Evolutionary conservation across 1,284 basidiomycete genomes (phyloP).

Genomic region (Serendipita sp.): DNA sequence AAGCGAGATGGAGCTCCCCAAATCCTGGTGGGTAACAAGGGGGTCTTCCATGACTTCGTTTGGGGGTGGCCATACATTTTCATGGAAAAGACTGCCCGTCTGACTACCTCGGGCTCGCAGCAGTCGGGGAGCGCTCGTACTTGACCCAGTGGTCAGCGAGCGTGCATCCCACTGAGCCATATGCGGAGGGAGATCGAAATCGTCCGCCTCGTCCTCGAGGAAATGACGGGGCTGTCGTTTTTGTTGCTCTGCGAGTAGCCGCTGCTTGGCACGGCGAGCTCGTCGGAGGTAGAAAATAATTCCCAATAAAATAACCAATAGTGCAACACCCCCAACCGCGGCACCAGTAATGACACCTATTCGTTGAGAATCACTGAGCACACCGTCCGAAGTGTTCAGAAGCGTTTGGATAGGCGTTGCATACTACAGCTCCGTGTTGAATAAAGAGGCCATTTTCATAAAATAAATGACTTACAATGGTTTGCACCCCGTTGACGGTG

Average conservation of each 20-base stretch:
- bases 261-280: conserved; percentile 20
- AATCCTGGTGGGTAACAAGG: conserved; percentile 19
- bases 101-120: conserved; percentile 30
- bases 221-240: conserved; percentile 23
- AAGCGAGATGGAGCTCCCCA: neutral
- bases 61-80: conserved; percentile 36
- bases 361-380: conserved; percentile 14
- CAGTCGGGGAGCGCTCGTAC: conserved; percentile 21
- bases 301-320: conserved; percentile 14
- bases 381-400: neutral
- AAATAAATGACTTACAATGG: neutral
- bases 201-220: conserved; percentile 31
- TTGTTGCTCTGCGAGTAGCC: neutral
- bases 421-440: neutral
- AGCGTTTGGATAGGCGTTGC: conserved; percentile 2
- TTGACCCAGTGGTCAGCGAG: conserved; percentile 9
- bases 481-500: neutral
- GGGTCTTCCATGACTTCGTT: conserved; percentile 32
- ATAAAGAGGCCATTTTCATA: neutral
- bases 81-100: conserved; percentile 35
- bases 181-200: conserved; percentile 20
- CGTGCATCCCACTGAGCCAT: conserved; percentile 13
- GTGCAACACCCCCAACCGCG: conserved; percentile 28
- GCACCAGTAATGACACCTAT: conserved; percentile 33
- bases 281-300: neutral